Conservation (phyloP, 768 basidiomycete genomes). For the Mycena olivaceomarginata region DNA sequence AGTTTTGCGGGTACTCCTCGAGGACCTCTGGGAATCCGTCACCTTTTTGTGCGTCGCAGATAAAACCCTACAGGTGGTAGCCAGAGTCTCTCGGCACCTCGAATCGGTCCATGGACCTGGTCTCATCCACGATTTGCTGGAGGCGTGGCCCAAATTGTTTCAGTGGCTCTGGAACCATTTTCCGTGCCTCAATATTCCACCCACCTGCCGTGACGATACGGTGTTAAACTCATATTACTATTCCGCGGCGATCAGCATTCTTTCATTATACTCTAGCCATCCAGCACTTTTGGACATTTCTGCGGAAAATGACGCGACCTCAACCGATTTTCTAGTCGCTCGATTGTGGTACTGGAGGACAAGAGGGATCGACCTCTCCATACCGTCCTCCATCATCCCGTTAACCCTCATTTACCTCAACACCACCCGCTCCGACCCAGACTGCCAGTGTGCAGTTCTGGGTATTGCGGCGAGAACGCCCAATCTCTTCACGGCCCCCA, state of each 20-base stretch:
- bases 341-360: slow-evolving; percentile 27
- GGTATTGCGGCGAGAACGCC: background rate
- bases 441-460: background rate
- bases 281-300: slow-evolving; percentile 20
- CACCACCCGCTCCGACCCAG: background rate
- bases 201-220: background rate
- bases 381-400: slow-evolving; percentile 2
- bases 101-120: slow-evolving; percentile 16
- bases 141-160: slow-evolving; percentile 22
- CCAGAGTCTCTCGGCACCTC: slow-evolving; percentile 8
- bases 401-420: slow-evolving; percentile 12
- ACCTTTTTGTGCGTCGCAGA: background rate
- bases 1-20: slow-evolving; percentile 27
- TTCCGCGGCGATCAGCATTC: slow-evolving; percentile 6
- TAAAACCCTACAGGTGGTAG: background rate
- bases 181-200: slow-evolving; percentile 5
- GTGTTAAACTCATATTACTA: background rate
- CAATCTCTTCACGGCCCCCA: background rate
- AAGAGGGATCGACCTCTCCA: background rate
- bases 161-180: slow-evolving; percentile 19
- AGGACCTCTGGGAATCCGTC: background rate
- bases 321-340: background rate
- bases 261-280: slow-evolving; percentile 11
- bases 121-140: slow-evolving; percentile 12
- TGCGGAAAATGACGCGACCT: background rate